Conservation (phyloP, 108 stramenopile genomes). For the Discostella stelligeroides region DNA sequence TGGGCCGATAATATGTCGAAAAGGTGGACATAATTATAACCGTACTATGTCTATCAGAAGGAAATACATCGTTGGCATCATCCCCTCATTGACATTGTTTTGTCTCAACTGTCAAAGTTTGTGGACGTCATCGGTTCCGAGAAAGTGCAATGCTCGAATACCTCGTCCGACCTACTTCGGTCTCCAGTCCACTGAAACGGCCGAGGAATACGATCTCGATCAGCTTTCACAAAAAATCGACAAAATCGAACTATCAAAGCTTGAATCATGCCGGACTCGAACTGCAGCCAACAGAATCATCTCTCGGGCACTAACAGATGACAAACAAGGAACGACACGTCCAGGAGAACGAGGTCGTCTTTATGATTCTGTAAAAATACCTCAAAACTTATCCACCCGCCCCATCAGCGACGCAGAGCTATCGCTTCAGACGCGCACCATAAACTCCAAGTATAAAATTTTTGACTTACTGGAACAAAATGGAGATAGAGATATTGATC, state of each 20-base stretch:
- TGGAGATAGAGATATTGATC: constrained; percentile 82
- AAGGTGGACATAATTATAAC: no score
- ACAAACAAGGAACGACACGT: no score
- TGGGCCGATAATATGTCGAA: no score
- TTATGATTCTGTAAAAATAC: constrained; percentile 66
- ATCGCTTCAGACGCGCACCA: constrained; percentile 76
- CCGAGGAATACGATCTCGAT: constrained; percentile 1
- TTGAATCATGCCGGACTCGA: constrained; percentile 56
- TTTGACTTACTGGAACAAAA: constrained; percentile 81
- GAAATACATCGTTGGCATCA: no score
- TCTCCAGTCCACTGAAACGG: background rate
- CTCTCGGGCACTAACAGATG: constrained; percentile 32
- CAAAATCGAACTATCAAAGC: constrained; percentile 25
- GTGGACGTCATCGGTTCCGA: no score
- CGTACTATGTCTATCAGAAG: no score
- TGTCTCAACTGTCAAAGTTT: no score
- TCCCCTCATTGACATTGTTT: no score
- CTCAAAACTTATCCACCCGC: constrained; percentile 61
- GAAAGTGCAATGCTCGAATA: no score
- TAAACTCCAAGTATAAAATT: constrained; percentile 77
- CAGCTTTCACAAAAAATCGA: constrained; percentile 30
- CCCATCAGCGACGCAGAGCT: constrained; percentile 85
- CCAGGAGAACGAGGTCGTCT: constrained; percentile 27
- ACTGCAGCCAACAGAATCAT: constrained; percentile 57
- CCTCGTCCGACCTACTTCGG: background rate